phyloP scores from a whole-genome alignment of 768 basidiomycete species.

The Imleria badia region DNA sequence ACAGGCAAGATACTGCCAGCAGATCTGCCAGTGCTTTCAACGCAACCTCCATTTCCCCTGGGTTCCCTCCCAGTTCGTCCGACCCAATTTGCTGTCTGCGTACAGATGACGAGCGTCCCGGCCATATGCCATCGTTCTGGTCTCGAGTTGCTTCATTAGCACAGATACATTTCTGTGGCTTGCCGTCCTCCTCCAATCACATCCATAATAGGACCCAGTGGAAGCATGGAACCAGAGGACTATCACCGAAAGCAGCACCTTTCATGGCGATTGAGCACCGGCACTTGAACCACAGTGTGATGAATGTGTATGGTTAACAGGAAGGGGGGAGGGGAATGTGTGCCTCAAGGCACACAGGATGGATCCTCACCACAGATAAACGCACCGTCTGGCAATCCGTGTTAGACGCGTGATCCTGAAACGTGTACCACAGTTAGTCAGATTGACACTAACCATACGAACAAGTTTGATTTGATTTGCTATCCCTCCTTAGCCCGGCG shows the following conservation, averaged over 20 bases:
- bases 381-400: constrained; percentile 1
- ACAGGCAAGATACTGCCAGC: neutral
- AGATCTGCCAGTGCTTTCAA: neutral
- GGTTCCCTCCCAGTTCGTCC: neutral
- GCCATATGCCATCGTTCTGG: neutral
- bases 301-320: neutral
- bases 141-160: neutral
- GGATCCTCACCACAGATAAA: constrained; percentile 3
- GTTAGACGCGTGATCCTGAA: constrained; percentile 14
- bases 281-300: constrained; percentile 2
- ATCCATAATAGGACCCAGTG: constrained; percentile 1
- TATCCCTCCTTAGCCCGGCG: neutral
- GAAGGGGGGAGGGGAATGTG: neutral
- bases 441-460: neutral
- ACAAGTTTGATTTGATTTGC: constrained; percentile 1
- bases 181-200: neutral
- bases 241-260: neutral
- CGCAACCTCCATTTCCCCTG: neutral
- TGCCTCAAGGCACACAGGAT: constrained; percentile 9
- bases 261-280: neutral
- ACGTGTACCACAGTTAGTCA: constrained; percentile 14
- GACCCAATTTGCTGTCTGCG: neutral
- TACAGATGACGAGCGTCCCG: neutral
- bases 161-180: constrained; percentile 20
- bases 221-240: neutral